These are phyloP conservation scores for Umbellularia californica DNA, from an alignment of 164 flowering plant species.

Conservation along the genomic window DNA sequence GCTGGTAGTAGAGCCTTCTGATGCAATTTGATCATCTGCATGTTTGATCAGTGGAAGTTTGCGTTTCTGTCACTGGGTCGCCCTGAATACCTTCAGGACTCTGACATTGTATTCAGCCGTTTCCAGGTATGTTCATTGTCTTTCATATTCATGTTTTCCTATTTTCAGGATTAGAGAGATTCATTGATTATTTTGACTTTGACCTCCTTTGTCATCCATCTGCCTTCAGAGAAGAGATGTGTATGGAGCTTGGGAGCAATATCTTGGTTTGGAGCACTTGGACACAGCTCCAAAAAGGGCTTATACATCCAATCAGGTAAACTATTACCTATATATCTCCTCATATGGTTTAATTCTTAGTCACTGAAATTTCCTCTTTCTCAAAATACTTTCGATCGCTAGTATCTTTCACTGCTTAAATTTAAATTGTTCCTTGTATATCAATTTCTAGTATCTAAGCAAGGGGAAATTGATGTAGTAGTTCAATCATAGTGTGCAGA, in stretches of 20 bases:
- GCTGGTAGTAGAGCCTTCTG: neutral
- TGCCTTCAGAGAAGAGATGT: constrained; percentile 77
- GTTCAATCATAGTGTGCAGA: no score
- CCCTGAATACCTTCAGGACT: constrained; percentile 81
- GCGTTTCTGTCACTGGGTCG: constrained; percentile 83
- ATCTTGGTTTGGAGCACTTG: constrained; percentile 90
- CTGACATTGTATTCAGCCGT: constrained; percentile 71
- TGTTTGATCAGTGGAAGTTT: constrained; percentile 75
- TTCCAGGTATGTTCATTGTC: constrained; percentile 55
- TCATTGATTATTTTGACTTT: neutral
- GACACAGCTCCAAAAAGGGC: constrained; percentile 89
- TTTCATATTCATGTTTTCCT: neutral
- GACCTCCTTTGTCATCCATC: neutral
- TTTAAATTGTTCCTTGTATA: neutral
- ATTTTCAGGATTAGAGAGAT: neutral
- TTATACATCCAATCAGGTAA: constrained; percentile 80
- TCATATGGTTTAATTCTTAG: neutral
- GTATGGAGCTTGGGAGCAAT: constrained; percentile 98
- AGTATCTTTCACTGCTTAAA: neutral
- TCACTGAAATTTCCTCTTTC: neutral
- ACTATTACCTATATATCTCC: neutral
- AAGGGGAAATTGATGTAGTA: no score
- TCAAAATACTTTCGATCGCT: neutral
- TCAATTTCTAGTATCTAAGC: neutral
- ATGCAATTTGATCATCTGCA: neutral